These are phyloP conservation scores for Vinca minor DNA, from an alignment of 257 asterid species.

Conservation along the genomic window DNA sequence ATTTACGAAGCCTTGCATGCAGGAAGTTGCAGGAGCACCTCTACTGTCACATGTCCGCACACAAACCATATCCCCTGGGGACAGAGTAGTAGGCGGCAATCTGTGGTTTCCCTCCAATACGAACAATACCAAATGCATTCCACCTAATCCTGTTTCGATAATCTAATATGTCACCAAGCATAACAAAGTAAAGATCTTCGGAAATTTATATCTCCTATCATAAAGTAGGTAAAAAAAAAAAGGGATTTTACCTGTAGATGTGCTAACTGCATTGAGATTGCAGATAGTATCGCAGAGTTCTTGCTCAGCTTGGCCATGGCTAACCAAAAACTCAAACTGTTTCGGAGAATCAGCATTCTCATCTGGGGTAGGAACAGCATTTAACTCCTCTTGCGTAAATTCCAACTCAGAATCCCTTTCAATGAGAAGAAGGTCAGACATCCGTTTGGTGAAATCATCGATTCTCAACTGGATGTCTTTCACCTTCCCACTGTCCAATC, in stretches of 20 bases:
- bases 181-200: not conserved
- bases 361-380: constrained; percentile 81
- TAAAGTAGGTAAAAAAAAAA: not conserved
- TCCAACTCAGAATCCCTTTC: constrained; percentile 92
- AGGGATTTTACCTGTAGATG: constrained; percentile 53
- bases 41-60: constrained; percentile 78
- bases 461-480: constrained; percentile 62
- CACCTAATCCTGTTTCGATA: constrained; percentile 70
- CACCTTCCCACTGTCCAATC: constrained; percentile 61
- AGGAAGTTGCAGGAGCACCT: constrained; percentile 89
- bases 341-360: constrained; percentile 42
- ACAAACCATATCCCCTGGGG: constrained; percentile 99
- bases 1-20: constrained; percentile 88
- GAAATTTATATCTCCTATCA: not conserved
- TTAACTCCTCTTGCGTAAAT: constrained; percentile 83
- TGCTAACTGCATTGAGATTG: constrained; percentile 83
- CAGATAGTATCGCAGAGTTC: constrained; percentile 94
- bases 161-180: constrained; percentile 6
- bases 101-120: constrained; percentile 78
- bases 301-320: constrained; percentile 86
- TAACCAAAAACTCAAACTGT: constrained; percentile 78
- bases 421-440: constrained; percentile 71
- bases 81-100: constrained; percentile 87
- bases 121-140: constrained; percentile 93
- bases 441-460: constrained; percentile 52